phyloP scores from a whole-genome alignment of 2,329 filamentous ascomycete genomes.

The Botrytis sinoallii region DNA sequence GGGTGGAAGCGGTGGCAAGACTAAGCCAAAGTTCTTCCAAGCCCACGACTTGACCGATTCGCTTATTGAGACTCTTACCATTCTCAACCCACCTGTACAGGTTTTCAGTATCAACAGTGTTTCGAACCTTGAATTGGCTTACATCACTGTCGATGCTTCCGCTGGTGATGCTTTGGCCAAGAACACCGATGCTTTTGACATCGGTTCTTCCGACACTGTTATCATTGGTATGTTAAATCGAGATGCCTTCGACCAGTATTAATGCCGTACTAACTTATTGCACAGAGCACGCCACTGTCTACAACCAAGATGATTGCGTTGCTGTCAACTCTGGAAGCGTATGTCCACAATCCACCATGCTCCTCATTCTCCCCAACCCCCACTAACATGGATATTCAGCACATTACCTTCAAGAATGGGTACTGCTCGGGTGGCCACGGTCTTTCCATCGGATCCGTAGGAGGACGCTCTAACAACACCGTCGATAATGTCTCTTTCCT shows the following conservation, averaged over 20 bases:
- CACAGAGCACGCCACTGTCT: neutral
- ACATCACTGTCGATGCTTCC: neutral
- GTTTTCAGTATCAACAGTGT: neutral
- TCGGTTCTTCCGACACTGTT: neutral
- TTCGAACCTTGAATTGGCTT: neutral
- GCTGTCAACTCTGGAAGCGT: neutral
- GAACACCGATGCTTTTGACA: neutral
- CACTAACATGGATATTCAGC: neutral
- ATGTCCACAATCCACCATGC: neutral
- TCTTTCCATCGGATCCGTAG: neutral
- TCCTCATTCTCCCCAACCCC: neutral
- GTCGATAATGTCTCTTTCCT: neutral
- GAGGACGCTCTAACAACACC: neutral
- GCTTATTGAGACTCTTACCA: neutral
- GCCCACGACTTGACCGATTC: neutral
- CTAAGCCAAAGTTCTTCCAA: neutral
- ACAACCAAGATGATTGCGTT: neutral
- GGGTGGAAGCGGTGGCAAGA: neutral
- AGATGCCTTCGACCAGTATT: neutral
- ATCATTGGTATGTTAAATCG: neutral
- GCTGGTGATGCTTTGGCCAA: neutral
- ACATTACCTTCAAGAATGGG: neutral
- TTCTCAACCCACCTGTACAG: neutral
- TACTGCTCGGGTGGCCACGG: neutral
- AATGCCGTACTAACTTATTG: neutral